A percentile compares a stretch with the other conserved stretches of the same genome.
These are phyloP conservation scores for Mycena metata DNA, from an alignment of 768 basidiomycete species.

Conservation along the genomic window DNA sequence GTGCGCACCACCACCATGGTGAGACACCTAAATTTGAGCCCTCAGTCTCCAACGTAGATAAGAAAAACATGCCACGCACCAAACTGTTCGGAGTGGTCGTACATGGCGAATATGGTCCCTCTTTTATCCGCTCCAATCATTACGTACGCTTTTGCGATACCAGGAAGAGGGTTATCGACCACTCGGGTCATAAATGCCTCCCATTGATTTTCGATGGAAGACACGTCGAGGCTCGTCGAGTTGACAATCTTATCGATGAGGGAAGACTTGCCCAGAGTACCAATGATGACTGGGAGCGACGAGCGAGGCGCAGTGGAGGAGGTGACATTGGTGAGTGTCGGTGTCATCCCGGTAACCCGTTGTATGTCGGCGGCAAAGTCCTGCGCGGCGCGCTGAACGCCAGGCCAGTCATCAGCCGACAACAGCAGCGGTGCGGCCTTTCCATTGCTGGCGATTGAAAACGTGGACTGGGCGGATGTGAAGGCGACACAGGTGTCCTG, in stretches of 20 bases:
- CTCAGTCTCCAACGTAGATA: constrained; percentile 7
- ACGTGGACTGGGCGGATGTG: constrained; percentile 50
- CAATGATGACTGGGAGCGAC: constrained; percentile 69
- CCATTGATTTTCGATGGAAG: constrained; percentile 74
- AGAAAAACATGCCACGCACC: constrained; percentile 50
- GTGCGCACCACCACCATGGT: constrained; percentile 74
- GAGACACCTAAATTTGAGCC: constrained; percentile 63
- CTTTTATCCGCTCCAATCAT: constrained; percentile 79
- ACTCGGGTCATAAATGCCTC: constrained; percentile 69
- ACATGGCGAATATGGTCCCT: constrained; percentile 75
- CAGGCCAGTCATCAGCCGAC: constrained; percentile 71
- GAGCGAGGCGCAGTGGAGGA: constrained; percentile 49
- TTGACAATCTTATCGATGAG: constrained; percentile 67
- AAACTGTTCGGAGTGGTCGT: constrained; percentile 79
- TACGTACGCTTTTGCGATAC: constrained; percentile 72
- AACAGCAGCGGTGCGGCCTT: constrained; percentile 64
- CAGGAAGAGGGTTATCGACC: constrained; percentile 69
- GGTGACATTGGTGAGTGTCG: constrained; percentile 66
- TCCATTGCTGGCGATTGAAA: constrained; percentile 61
- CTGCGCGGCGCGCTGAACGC: constrained; percentile 70
- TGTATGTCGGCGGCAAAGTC: constrained; percentile 75
- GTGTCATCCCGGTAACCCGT: constrained; percentile 68
- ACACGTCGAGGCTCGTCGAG: constrained; percentile 66
- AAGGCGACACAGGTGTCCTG: constrained; percentile 65
- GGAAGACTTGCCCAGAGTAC: constrained; percentile 71